Evolutionary conservation across 805 yeast species (phyloP).

Genomic region (Saccharomyces jurei): DNA sequence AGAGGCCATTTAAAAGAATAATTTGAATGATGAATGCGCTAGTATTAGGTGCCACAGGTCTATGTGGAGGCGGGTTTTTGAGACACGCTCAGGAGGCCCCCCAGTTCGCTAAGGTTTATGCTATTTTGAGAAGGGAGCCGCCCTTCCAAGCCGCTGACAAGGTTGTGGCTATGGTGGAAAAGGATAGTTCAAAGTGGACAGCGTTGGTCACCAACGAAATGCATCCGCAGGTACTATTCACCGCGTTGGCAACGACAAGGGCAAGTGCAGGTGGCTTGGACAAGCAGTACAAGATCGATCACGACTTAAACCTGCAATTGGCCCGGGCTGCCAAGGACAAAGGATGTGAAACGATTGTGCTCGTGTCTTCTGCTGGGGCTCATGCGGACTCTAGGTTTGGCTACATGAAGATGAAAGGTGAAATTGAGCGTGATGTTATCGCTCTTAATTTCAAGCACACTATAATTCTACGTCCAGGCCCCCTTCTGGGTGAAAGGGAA

Average conservation of each 20-base stretch:
- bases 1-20: background rate
- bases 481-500: constrained; percentile 56
- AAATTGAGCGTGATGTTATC: constrained; percentile 59
- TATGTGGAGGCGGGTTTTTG: constrained; percentile 57
- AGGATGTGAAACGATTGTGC: constrained; percentile 59
- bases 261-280: constrained; percentile 67
- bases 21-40: constrained; percentile 24
- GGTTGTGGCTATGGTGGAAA: constrained; percentile 35
- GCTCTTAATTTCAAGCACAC: constrained; percentile 61
- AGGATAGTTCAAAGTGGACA: constrained; percentile 46
- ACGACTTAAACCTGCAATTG: constrained; percentile 57
- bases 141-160: constrained; percentile 23
- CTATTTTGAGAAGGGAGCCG: constrained; percentile 47
- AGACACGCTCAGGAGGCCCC: constrained; percentile 35
- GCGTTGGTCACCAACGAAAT: constrained; percentile 30
- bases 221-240: constrained; percentile 38
- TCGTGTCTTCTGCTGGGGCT: constrained; percentile 66
- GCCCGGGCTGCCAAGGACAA: constrained; percentile 68
- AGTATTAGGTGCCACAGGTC: constrained; percentile 69
- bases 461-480: constrained; percentile 72
- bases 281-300: constrained; percentile 63
- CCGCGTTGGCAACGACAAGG: constrained; percentile 70
- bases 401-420: constrained; percentile 65
- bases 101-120: constrained; percentile 34
- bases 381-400: constrained; percentile 46